Evolutionary conservation across 2,329 filamentous ascomycete species (phyloP), one percentile per base, ranked within the genome.

Genomic region (Claviceps lovelessii): DNA sequence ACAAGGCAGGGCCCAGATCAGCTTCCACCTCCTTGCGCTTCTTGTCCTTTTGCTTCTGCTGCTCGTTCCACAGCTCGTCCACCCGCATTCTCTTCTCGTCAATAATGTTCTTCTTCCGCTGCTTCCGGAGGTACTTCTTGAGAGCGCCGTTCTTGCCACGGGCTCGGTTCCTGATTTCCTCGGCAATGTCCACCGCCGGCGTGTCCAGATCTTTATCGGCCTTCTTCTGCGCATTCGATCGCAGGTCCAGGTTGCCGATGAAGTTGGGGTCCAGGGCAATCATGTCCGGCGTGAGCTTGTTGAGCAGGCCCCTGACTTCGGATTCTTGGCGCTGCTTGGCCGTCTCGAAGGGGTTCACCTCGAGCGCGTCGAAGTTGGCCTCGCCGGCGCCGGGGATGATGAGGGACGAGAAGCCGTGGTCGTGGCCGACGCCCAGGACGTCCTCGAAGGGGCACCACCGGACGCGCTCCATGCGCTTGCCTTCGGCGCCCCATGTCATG

Each of bases 261-360:
- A 90, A 94, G 69, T 93, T 86, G 61, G 93, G 91, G 66, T 98
- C 85, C 28, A 98, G 76, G 1, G 89, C 88, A 59, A 98, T 98
- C 89, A 97, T 98, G 66, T 95, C 91, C 4, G 93, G 91, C 64
- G 90, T 83, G 50, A 98, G 77, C 74, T 98, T 98, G 76, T 94
- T 95, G 62, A 98, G 81, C 59, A 98, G 77, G 13, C 80, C 77
- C 74, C 87, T 89, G 68, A 98, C 90, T 70, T 98, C 93, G 52
- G 80, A 79, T 71, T 98, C 93, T 70, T 94, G 90, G 63, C 93
- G 82, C 73, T 97, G 90, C 72, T 93, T 94, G 64, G 76, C 79
- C 53, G 86, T 95, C 73, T 97, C 93, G 78, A 91, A 97, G 39
- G 93, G 93, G 74, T 98, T 98, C 62, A 84, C 77, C 70, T 98